Base-by-base conservation (phyloP, 2,329 filamentous ascomycete genomes). In the Orbilia quercus region DNA sequence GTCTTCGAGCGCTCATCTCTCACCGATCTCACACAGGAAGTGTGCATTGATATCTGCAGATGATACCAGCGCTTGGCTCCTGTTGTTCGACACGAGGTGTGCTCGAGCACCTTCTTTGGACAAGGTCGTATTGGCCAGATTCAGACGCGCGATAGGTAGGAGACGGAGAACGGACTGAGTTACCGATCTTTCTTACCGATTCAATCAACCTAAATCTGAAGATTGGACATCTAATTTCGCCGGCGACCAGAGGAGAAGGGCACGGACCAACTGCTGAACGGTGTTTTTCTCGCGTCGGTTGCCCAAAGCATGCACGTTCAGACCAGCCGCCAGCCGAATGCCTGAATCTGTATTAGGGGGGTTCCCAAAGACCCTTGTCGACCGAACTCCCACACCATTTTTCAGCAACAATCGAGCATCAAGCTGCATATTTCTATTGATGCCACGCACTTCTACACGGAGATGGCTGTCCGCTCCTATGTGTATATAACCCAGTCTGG, bases 291-390 rank as follows among this genome's bases (percentile, higher is more conserved):
- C 67, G 67, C 67, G 60, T 64, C 59, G 67, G 67, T 72, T 72
- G 42, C 67, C 67, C 51, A 72, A 72, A 72, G 59, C 67, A 72
- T 72, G 67, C 53, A 72, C 67, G 67, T 72, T 72, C 67, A 72
- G 67, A 64, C 67, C 67, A 71, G 44, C 60, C 58, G 50, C 58
- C 66, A 71, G 66, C 66, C 67, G 67, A 72, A 64, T 72, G 67
- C 67, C 67, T 72, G 67, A 48, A 72, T 72, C 67, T 65, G 67
- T 72, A 72, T 72, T 72, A 72, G 67, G 67, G 67, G 67, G 58
- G 20, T 64, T 60, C 53, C 20, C 47, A 53, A 51, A 64, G 53
- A 72, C 67, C 67, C 67, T 72, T 72, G 67, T 72, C 67, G 18
- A 72, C 47, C 45, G 67, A 72, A 72, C 67, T 72, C 67, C 67